Conservation (phyloP, 371 early-diverging fungal species). For the Mucor plumbeus region DNA sequence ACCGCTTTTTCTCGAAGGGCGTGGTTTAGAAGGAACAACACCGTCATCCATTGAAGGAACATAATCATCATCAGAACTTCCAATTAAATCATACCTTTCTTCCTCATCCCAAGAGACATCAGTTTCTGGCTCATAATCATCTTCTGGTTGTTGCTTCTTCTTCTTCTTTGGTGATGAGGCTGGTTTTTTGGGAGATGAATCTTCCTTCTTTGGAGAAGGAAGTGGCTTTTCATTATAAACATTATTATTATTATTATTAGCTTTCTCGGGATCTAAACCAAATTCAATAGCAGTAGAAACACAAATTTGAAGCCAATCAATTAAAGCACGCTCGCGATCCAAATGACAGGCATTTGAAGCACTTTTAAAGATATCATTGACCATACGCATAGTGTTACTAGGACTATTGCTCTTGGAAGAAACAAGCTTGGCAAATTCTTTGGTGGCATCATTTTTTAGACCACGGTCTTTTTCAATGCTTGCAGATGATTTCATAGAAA, state of each 20-base stretch:
- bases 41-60: conserved; percentile 33
- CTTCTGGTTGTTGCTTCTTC: neutral
- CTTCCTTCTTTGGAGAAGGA: neutral
- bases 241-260: neutral
- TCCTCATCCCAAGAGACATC: conserved; percentile 27
- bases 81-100: conserved; percentile 25
- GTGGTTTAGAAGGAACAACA: conserved; percentile 8
- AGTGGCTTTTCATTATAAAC: conserved; percentile 16
- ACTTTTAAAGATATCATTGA: conserved; percentile 41
- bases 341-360: conserved; percentile 32
- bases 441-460: conserved; percentile 26
- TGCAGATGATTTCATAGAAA: conserved; percentile 32
- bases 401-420: conserved; percentile 37
- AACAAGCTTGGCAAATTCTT: conserved; percentile 30
- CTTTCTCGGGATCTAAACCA: conserved; percentile 20
- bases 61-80: conserved; percentile 49
- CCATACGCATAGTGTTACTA: conserved; percentile 35
- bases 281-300: conserved; percentile 41
- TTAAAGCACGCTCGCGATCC: conserved; percentile 37
- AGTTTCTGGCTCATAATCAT: conserved; percentile 7
- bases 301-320: conserved; percentile 50
- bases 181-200: conserved; percentile 3
- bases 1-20: neutral
- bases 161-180: neutral
- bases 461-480: conserved; percentile 24